Evolutionary conservation across 1,284 basidiomycete genomes (phyloP).

Genomic region (Termitomyces sp.): DNA sequence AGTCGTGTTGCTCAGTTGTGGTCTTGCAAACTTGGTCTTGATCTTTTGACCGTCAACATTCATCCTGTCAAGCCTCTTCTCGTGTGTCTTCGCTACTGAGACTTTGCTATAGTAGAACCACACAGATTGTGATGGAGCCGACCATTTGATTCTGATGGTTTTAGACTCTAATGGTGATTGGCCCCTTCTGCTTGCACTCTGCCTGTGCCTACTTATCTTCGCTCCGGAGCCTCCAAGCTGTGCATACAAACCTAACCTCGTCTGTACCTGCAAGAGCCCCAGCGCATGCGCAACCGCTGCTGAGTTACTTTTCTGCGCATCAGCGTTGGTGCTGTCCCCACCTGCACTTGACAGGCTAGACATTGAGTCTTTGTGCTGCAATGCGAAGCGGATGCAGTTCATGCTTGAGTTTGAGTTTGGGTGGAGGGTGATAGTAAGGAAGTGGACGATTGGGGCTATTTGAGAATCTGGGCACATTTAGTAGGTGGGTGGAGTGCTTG

Average conservation of each 20-base stretch:
- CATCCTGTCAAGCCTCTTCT: conserved; percentile 31
- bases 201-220: conserved; percentile 20
- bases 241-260: conserved; percentile 32
- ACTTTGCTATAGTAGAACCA: conserved; percentile 41
- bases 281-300: conserved; percentile 34
- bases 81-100: conserved; percentile 34
- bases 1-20: conserved; percentile 26
- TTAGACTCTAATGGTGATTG: conserved; percentile 21
- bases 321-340: conserved; percentile 12
- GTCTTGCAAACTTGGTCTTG: conserved; percentile 31
- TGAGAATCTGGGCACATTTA: too few species aligned
- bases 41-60: conserved; percentile 33
- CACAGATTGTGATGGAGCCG: conserved; percentile 31
- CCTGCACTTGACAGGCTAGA: conserved; percentile 23
- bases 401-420: conserved; percentile 5
- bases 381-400: conserved; percentile 23
- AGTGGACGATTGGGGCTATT: too few species aligned
- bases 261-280: conserved; percentile 34
- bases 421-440: too few species aligned
- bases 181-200: conserved; percentile 20
- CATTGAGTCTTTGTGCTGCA: conserved; percentile 22
- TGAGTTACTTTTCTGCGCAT: conserved; percentile 28
- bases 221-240: conserved; percentile 33
- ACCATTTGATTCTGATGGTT: conserved; percentile 35
- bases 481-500: too few species aligned